Percentiles rank a stretch among this genome's conserved stretches.
phyloP scores from a whole-genome alignment of 495 filamentous ascomycete genomes.

The Neurospora sp. region DNA sequence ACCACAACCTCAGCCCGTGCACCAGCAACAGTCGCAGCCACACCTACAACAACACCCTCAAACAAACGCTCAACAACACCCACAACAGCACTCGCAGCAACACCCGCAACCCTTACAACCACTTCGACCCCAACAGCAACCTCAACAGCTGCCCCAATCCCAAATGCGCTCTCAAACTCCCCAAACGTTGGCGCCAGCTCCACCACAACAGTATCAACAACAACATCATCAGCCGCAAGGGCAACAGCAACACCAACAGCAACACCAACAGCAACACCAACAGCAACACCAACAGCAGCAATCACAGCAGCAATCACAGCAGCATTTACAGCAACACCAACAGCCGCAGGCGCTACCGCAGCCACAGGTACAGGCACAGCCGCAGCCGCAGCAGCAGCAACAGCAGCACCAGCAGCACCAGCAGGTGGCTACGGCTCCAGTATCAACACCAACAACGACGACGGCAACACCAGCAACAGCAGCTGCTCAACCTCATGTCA shows the following conservation, averaged over 20 bases:
- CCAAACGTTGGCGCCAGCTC: not conserved
- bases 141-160: not conserved
- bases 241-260: slow-evolving; percentile 1
- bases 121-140: not conserved
- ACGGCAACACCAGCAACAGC: not conserved
- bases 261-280: not conserved
- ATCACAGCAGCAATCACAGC: slow-evolving; percentile 1
- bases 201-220: not conserved
- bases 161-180: not conserved
- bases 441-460: not conserved
- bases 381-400: not conserved
- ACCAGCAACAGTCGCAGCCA: slow-evolving; percentile 2
- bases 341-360: slow-evolving; percentile 1
- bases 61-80: not conserved
- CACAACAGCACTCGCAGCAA: not conserved
- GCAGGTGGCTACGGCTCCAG: not conserved
- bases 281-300: slow-evolving; percentile 3
- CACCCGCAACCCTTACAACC: not conserved
- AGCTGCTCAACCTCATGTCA: not conserved
- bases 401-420: slow-evolving; percentile 4
- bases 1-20: slow-evolving; percentile 1
- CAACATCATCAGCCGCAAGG: slow-evolving; percentile 3
- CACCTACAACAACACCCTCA: slow-evolving; percentile 5
- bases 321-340: slow-evolving; percentile 4
- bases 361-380: not conserved